These are phyloP conservation scores for Heliosperma pusillum DNA, from an alignment of 148 eudicot species.

Conservation along the genomic window DNA sequence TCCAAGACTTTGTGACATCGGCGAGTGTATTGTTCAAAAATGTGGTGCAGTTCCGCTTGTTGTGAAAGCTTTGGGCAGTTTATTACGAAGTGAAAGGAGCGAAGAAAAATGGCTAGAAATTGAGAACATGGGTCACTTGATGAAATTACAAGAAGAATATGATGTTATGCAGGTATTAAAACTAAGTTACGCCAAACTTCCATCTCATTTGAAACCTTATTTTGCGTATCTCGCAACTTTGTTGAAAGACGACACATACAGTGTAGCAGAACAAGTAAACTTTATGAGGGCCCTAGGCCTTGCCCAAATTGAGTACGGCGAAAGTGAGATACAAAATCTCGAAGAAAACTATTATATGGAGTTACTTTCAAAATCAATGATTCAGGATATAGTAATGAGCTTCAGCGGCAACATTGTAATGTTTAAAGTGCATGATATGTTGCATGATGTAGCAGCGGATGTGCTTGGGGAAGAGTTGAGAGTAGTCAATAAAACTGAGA, in stretches of 20 bases:
- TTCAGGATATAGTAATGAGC: slow-evolving; percentile 29
- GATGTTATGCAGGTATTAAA: neutral
- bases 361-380: slow-evolving; percentile 37
- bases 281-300: slow-evolving; percentile 25
- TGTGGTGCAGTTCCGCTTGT: slow-evolving; percentile 31
- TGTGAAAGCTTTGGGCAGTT: slow-evolving; percentile 22
- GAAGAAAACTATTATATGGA: neutral
- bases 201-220: neutral
- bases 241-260: neutral
- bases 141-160: neutral
- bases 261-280: neutral
- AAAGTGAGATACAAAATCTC: neutral
- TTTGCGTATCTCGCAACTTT: neutral
- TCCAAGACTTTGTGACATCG: slow-evolving; percentile 12
- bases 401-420: slow-evolving; percentile 25
- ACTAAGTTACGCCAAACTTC: neutral
- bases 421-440: slow-evolving; percentile 41
- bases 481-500: slow-evolving; percentile 24
- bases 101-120: slow-evolving; percentile 23
- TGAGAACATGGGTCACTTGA: neutral
- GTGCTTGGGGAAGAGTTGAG: slow-evolving; percentile 34
- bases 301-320: neutral
- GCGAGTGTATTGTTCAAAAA: slow-evolving; percentile 3
- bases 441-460: slow-evolving; percentile 39
- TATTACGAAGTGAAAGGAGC: neutral